Conservation (phyloP, 176 grass and related monocot species). For the Aegilops bicornis region DNA sequence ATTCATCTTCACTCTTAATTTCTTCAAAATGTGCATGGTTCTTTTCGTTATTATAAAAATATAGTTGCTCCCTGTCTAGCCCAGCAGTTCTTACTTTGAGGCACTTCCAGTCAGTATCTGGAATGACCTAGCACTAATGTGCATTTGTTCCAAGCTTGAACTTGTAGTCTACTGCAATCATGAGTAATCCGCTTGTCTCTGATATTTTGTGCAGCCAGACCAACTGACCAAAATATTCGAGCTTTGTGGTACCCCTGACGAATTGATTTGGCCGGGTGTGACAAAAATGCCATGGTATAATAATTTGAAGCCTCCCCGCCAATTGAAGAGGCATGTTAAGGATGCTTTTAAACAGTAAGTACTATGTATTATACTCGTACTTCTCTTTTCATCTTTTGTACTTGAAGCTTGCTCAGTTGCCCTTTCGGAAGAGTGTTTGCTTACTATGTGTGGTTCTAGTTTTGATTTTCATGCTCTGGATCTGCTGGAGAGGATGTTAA, state of each 20-base stretch:
- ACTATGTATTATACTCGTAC: not conserved
- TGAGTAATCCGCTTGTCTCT: not conserved
- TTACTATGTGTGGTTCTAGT: conserved; percentile 38
- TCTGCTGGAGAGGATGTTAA: conserved; percentile 86
- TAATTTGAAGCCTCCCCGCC: conserved; percentile 74
- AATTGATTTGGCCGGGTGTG: conserved; percentile 79
- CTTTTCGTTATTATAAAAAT: not conserved
- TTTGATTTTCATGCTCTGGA: conserved; percentile 85
- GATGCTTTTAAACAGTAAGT: conserved; percentile 94
- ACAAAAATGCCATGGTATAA: conserved; percentile 96
- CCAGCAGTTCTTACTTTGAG: not conserved
- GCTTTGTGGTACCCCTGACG: conserved; percentile 88
- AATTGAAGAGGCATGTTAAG: conserved; percentile 67
- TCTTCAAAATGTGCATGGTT: not conserved
- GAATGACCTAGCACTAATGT: not conserved
- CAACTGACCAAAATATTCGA: conserved; percentile 90
- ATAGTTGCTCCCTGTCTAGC: not conserved
- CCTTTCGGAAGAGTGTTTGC: conserved; percentile 8
- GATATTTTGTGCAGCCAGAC: conserved; percentile 53
- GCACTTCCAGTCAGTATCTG: not conserved
- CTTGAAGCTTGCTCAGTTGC: conserved; percentile 11
- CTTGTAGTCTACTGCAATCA: not conserved
- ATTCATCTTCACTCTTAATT: not conserved
- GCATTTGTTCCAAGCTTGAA: not conserved
- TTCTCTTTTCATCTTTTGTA: conserved; percentile 24